phyloP scores from a whole-genome alignment of 805 yeast species.

The Kazachstania taianensis region DNA sequence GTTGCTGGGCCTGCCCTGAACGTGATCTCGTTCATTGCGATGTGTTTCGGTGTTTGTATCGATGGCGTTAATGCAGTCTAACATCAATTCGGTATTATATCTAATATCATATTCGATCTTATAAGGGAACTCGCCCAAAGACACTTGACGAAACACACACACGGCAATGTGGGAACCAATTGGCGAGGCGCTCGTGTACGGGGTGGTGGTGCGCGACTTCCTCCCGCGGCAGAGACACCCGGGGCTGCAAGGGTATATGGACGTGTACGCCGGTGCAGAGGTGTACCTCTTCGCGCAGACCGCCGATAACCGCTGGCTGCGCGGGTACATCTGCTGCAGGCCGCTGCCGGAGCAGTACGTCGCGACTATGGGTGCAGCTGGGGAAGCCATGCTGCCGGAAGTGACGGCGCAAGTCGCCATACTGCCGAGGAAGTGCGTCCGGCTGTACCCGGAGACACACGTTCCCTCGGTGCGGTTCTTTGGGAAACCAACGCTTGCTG shows the following conservation, averaged over 20 bases:
- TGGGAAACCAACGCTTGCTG: slow-evolving; percentile 21
- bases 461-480: slow-evolving; percentile 28
- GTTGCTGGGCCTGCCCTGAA: slow-evolving; percentile 59
- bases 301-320: slow-evolving; percentile 52
- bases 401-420: slow-evolving; percentile 43
- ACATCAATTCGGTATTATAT: too few relatives aligned
- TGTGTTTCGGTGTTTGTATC: too few relatives aligned
- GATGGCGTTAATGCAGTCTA: too few relatives aligned
- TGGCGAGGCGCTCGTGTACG: slow-evolving; percentile 33
- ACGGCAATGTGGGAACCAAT: slow-evolving; percentile 38
- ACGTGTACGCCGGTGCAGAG: slow-evolving; percentile 69
- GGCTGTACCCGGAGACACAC: slow-evolving; percentile 35
- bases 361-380: slow-evolving; percentile 40
- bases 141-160: too few relatives aligned
- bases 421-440: slow-evolving; percentile 45
- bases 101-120: too few relatives aligned
- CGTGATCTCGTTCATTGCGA: slow-evolving; percentile 21
- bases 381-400: slow-evolving; percentile 57
- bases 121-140: too few relatives aligned
- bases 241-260: slow-evolving; percentile 33
- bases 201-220: slow-evolving; percentile 35
- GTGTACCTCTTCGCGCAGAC: slow-evolving; percentile 61
- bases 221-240: slow-evolving; percentile 36
- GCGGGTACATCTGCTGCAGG: slow-evolving; percentile 62
- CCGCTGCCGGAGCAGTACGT: slow-evolving; percentile 66